Percentiles rank a stretch among this genome's conserved stretches.
Conservation (phyloP, 495 filamentous ascomycete genomes). For the Xylaria telfairii region DNA sequence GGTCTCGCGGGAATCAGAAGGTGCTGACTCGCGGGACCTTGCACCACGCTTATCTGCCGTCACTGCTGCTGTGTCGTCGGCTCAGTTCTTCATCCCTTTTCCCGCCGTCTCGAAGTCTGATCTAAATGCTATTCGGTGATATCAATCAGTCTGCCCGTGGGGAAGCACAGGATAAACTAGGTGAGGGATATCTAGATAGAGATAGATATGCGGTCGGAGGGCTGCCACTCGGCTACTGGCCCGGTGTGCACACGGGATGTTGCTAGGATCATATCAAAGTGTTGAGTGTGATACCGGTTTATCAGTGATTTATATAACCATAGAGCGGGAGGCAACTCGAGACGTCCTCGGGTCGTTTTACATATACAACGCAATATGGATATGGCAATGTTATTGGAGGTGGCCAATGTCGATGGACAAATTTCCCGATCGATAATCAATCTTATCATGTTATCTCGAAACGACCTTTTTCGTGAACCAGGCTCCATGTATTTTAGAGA, state of each 20-base stretch:
- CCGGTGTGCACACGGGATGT: conserved; percentile 4
- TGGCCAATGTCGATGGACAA: neutral
- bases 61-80: neutral
- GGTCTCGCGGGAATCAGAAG: neutral
- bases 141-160: neutral
- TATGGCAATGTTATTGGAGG: neutral
- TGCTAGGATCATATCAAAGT: neutral
- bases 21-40: neutral
- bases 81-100: neutral
- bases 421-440: neutral
- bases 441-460: neutral
- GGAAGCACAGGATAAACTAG: neutral
- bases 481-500: neutral
- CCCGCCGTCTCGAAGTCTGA: neutral
- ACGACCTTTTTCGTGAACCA: neutral
- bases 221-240: neutral
- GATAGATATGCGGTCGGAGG: neutral
- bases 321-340: neutral
- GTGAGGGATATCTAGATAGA: neutral
- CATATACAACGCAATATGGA: neutral
- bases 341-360: neutral
- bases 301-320: conserved; percentile 5
- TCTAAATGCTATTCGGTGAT: neutral
- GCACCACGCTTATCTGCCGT: neutral
- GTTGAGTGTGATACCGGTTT: neutral